Evolutionary conservation across 371 early-diverging fungal genomes (phyloP), one percentile per base, ranked within the genome.

Genomic region (Mortierella sp.): DNA sequence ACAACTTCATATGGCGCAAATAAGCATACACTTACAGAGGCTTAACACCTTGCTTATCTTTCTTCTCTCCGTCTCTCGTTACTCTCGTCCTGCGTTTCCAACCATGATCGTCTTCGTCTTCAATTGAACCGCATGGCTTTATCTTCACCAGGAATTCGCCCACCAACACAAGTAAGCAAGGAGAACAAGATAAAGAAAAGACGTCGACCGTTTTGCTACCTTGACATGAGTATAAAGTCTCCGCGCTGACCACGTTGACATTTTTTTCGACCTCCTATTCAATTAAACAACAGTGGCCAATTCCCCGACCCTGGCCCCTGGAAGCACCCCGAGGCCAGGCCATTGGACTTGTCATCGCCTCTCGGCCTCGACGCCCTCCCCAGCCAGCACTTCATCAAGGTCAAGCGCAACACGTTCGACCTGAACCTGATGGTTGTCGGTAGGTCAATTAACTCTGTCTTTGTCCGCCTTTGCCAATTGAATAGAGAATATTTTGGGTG

Each of bases 351-450:
- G 11, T 88, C 78, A 24, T 88, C 88, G 37, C 90, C 90, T 2
- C 89, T 96, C 16, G 95, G 95, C 13, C 92, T 96, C 70, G 92
- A 91, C 0, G 89, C 93, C 9, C 88, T 95, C 14, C 95, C 96
- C 8, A 86, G 85, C 40, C 96, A 96, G 87, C 89, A 90, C n/a
- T 93, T 92, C 72, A 79, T 90, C 59, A 87, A 92, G 44, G 91
- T 93, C 14, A 94, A 92, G 80, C 89, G 94, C 50, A 84, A 89
- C 34, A 91, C 95, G 14, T 95, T 91, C 80, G 89, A 87, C 70
- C 92, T 96, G 76, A 95, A 96, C 74, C 83, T 96, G 70, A 96
- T 97, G 95, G 91, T 95, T 70, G 96, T 95, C 53, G 97, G 96
- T 95, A 90, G 82, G 91, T 24, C 40, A 67, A 67, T 67, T 67